These are phyloP conservation scores for Suhomyces wounanorum DNA, from an alignment of 1,139 yeast species.

Conservation along the genomic window DNA sequence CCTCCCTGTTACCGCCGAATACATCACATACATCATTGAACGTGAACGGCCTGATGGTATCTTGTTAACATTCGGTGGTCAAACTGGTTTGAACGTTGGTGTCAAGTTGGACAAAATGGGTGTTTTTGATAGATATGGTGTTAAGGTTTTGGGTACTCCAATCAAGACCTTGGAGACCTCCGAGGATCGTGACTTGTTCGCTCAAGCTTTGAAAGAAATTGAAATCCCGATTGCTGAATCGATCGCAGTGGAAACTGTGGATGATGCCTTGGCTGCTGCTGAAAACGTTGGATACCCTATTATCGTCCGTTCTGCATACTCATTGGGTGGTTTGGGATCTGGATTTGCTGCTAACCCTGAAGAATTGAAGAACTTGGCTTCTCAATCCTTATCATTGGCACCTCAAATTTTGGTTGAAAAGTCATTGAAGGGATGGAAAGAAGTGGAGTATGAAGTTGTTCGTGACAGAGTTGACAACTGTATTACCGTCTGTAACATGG, in stretches of 20 bases:
- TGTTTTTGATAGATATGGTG: slow-evolving; percentile 83
- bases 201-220: slow-evolving; percentile 91
- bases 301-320: slow-evolving; percentile 96
- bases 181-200: slow-evolving; percentile 95
- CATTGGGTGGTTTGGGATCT: slow-evolving; percentile 97
- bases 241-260: slow-evolving; percentile 90
- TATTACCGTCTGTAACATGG: slow-evolving; percentile 99
- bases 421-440: slow-evolving; percentile 98
- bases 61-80: slow-evolving; percentile 95
- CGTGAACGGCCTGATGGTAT: slow-evolving; percentile 97
- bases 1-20: slow-evolving; percentile 95
- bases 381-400: slow-evolving; percentile 84
- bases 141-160: slow-evolving; percentile 96
- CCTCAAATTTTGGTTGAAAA: slow-evolving; percentile 97
- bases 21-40: slow-evolving; percentile 89
- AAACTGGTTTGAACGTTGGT: slow-evolving; percentile 95
- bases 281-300: slow-evolving; percentile 88
- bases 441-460: slow-evolving; percentile 97
- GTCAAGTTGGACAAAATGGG: slow-evolving; percentile 93
- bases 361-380: slow-evolving; percentile 82
- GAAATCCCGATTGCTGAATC: slow-evolving; percentile 96
- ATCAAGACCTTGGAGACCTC: slow-evolving; percentile 92
- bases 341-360: slow-evolving; percentile 87
- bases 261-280: slow-evolving; percentile 90
- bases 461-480: slow-evolving; percentile 96